These are phyloP conservation scores for Glycine latifolia DNA, from an alignment of 306 rosid species.

Conservation along the genomic window DNA sequence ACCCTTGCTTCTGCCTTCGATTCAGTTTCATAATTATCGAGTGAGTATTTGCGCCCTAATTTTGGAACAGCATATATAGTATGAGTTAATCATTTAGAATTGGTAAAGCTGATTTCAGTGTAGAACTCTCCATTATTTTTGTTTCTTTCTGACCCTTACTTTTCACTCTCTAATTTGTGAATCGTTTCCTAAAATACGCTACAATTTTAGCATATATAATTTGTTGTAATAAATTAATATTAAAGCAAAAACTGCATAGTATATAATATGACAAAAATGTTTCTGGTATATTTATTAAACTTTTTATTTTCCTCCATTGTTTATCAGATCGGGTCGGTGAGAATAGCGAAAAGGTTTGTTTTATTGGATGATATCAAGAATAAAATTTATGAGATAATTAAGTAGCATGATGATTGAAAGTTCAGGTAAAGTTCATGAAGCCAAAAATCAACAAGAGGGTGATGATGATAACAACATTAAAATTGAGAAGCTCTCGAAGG, in stretches of 20 bases:
- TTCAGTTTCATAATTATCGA: constrained; percentile 36
- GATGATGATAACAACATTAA: background rate
- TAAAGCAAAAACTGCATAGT: background rate
- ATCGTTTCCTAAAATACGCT: background rate
- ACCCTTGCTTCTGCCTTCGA: constrained; percentile 12
- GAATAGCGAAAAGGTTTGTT: background rate
- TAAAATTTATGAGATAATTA: constrained; percentile 7
- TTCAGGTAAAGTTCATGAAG: constrained; percentile 57
- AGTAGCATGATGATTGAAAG: constrained; percentile 54
- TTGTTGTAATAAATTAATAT: background rate
- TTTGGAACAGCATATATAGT: background rate
- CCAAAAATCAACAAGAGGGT: constrained; percentile 52
- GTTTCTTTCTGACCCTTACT: constrained; percentile 12
- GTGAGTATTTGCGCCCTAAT: constrained; percentile 50
- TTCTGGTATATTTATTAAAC: constrained; percentile 9
- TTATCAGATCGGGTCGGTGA: constrained; percentile 26
- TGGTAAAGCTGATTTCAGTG: constrained; percentile 36
- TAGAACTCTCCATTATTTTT: background rate
- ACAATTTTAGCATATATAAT: constrained; percentile 30
- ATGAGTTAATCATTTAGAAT: background rate
- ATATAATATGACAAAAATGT: background rate
- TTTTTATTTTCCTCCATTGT: background rate
- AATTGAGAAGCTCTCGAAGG: constrained; percentile 41
- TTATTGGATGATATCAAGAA: constrained; percentile 11
- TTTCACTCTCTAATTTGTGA: constrained; percentile 8